Conservation (phyloP, 306 rosid genomes). For the Castanea mollissima region DNA sequence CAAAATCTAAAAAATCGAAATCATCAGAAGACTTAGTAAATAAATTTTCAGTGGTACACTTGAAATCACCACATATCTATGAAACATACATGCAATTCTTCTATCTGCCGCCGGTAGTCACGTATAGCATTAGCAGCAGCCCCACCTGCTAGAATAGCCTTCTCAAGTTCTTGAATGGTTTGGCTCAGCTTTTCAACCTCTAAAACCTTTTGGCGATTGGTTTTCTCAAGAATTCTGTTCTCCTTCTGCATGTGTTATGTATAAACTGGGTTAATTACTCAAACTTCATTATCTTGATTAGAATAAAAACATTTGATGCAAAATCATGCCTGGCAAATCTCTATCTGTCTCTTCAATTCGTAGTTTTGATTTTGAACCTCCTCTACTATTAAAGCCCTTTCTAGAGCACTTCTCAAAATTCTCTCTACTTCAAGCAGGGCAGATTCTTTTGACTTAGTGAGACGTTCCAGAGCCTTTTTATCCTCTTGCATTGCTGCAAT, state of each 20-base stretch:
- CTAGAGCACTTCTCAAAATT: too few species aligned
- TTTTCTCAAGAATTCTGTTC: constrained; percentile 85
- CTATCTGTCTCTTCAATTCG: constrained; percentile 95
- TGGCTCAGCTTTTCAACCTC: constrained; percentile 93
- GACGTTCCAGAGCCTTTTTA: too few species aligned
- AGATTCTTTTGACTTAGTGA: too few species aligned
- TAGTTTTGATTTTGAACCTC: constrained; percentile 93
- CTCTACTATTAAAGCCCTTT: constrained; percentile 87
- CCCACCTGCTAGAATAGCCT: constrained; percentile 73
- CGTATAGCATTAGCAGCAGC: constrained; percentile 72
- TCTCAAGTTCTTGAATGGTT: constrained; percentile 85
- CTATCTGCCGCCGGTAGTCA: constrained; percentile 66
- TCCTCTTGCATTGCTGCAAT: too few species aligned
- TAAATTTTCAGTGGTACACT: not conserved
- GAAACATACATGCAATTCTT: constrained; percentile 59
- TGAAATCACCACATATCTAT: not conserved
- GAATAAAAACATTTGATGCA: constrained; percentile 17
- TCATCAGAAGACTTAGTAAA: not conserved
- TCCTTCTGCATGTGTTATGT: constrained; percentile 67
- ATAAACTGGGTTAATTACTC: constrained; percentile 10
- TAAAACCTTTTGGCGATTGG: constrained; percentile 79
- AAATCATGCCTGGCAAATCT: constrained; percentile 80
- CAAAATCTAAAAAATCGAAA: not conserved
- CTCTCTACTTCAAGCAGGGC: too few species aligned
- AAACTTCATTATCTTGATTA: not conserved